These are phyloP conservation scores for Fusarium temperatum DNA, from an alignment of 2,329 filamentous ascomycete species.

Conservation along the genomic window DNA sequence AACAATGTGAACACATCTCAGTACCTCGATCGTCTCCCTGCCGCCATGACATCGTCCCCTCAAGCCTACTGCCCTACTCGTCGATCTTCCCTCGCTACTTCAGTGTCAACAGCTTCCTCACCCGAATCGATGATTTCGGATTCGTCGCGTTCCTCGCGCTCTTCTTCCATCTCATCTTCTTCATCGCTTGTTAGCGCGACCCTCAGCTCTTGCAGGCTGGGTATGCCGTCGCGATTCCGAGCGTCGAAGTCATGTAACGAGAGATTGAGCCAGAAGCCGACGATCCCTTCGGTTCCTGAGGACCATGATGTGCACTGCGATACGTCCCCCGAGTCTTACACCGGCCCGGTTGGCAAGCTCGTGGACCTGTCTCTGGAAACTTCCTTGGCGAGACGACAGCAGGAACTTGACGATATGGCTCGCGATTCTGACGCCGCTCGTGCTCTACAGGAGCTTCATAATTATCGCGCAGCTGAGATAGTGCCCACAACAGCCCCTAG, in stretches of 20 bases:
- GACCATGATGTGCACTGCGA: slow-evolving; percentile 61
- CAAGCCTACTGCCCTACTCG: slow-evolving; percentile 59
- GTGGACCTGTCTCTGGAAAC: slow-evolving; percentile 60
- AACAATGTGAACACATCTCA: slow-evolving; percentile 57
- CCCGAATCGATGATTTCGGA: slow-evolving; percentile 75
- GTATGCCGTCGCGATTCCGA: slow-evolving; percentile 71
- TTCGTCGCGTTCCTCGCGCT: slow-evolving; percentile 68
- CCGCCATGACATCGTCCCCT: slow-evolving; percentile 60
- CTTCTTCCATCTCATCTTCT: slow-evolving; percentile 71
- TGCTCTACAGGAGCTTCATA: slow-evolving; percentile 68
- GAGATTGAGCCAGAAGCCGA: slow-evolving; percentile 61
- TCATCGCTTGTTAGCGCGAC: slow-evolving; percentile 69
- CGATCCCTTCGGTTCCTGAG: slow-evolving; percentile 67
- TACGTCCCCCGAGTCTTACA: slow-evolving; percentile 65
- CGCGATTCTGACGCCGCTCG: slow-evolving; percentile 64
- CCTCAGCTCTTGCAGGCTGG: slow-evolving; percentile 59
- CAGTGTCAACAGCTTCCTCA: slow-evolving; percentile 70
- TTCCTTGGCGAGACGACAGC: slow-evolving; percentile 55
- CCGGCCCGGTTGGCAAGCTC: slow-evolving; percentile 61
- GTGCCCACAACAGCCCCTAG: slow-evolving; percentile 45
- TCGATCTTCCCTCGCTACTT: slow-evolving; percentile 70
- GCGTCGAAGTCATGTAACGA: slow-evolving; percentile 67
- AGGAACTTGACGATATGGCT: slow-evolving; percentile 55
- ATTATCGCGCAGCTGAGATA: slow-evolving; percentile 55
- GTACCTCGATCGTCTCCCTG: slow-evolving; percentile 62